A percentile compares a stretch with the other conserved stretches of the same genome.
Conservation (phyloP, 805 yeast genomes). For the Spathaspora arborariae region DNA sequence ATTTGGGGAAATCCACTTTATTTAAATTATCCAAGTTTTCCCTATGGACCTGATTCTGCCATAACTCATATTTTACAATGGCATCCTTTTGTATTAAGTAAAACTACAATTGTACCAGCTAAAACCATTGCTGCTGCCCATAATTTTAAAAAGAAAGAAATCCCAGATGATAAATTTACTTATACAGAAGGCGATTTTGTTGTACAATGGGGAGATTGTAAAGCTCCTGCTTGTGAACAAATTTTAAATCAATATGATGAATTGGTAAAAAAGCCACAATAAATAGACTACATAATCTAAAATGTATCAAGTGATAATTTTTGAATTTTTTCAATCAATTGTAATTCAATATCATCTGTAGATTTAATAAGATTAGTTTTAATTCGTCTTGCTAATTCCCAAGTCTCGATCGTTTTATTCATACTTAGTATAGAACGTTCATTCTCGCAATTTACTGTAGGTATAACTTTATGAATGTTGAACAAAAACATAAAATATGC, state of each 20-base stretch:
- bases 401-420: constrained; percentile 28
- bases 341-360: constrained; percentile 2
- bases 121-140: constrained; percentile 33
- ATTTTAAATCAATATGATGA: constrained; percentile 32
- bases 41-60: constrained; percentile 59
- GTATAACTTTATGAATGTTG: constrained; percentile 53
- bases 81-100: constrained; percentile 82
- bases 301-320: constrained; percentile 8
- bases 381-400: constrained; percentile 22
- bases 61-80: constrained; percentile 87
- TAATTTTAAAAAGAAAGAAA: constrained; percentile 24
- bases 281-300: constrained; percentile 2
- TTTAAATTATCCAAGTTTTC: constrained; percentile 62
- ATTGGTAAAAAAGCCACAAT: constrained; percentile 8
- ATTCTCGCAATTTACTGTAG: constrained; percentile 64
- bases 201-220: constrained; percentile 58
- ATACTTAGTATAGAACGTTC: constrained; percentile 22
- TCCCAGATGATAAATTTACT: constrained; percentile 34
- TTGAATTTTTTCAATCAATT: constrained; percentile 3
- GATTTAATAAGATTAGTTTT: constrained; percentile 7
- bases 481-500: constrained; percentile 57
- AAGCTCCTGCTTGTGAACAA: constrained; percentile 48
- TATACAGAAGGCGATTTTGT: constrained; percentile 67
- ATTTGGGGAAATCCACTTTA: constrained; percentile 73
- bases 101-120: constrained; percentile 65